Evolutionary conservation across 768 basidiomycete species (phyloP), one percentile per base, ranked within the genome.

Genomic region (Rhizopogon roseolus): DNA sequence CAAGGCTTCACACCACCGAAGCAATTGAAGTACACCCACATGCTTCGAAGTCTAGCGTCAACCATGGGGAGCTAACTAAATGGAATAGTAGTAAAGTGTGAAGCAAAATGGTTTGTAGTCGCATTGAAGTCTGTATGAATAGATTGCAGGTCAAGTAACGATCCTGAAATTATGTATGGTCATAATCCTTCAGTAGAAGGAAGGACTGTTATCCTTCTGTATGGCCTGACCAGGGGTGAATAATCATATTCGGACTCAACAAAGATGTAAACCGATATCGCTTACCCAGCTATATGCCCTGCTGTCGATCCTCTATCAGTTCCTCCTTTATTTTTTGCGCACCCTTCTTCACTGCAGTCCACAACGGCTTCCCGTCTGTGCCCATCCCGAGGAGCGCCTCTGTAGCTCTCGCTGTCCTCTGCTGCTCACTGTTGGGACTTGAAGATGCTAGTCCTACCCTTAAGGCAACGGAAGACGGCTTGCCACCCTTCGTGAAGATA

Each of bases 291-390:
- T 55, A 43, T 13, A 19, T 29, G n/a, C 22, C 53, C 25, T 42
- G 43, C 16, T 41, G 49, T 34, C 36, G 54, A 38, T 62, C 67
- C 28, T 51, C 39, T 28, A 56, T 55, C 4, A 62, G 46, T 16
- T 64, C 65, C 1, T 45, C 52, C 41, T 58, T 55, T 13, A 66
- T 50, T 50, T 60, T 57, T 52, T 53, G 16, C 36, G 49, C 57
- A 39, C 66, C 69, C 49, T 70, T 69, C 44, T 64, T 68, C 52
- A 69, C 44, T 9, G 65, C 66, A 41, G 64, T 38, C 68, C 68
- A 69, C 44, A 64, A 71, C 36, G 68, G 69, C 19, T 56, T 61
- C 29, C 69, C 67, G n/a, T 70, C 60, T 39, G 14, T 61, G 38
- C 63, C 60, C 2, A 60, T 64, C 4, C 68, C 69, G 60, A 71